Base-by-base conservation (phyloP, 2,329 filamentous ascomycete species). In the Fusarium circinatum region DNA sequence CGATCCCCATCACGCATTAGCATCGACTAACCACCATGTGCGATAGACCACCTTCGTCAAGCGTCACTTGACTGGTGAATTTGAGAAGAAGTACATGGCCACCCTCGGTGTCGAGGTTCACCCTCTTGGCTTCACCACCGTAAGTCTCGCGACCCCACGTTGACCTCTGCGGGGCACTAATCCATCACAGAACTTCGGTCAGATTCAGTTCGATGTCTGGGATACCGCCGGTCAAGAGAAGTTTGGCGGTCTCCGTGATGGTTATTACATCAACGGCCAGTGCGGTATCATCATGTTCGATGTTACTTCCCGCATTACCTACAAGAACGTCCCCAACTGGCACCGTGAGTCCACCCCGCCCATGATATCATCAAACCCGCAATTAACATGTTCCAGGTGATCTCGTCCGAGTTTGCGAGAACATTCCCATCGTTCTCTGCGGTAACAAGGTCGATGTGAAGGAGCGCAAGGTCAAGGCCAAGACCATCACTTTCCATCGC, bases 311-410 rank as follows among this genome's bases (percentile, higher is more conserved):
- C 94, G 96, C 84, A 98, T 99, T 85, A 99, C 96, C 85, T 99
- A 99, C 93, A 99, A 99, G 93, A 99, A 99, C 89, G 96, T 99
- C 76, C 96, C 96, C 88, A 98, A 98, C 93, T 99, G 96, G 96
- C 96, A 99, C 88, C 96, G 96, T 98, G 92, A 84, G 94, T 91
- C 70, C 45, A n/a, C 47, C 24, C 52, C 45, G 39, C 45, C 34
- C 42, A 39, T 59, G 24, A 30, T 44, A 45, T 44, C 32, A 41
- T 22, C 28, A 34, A 48, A 20, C 41, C 59, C 32, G 18, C 28
- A 26, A 55, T 77, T 80, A 49, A 80, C 67, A 65, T 59, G 24
- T 15, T 54, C 58, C 74, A 98, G 95, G 95, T 89, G 96, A 99
- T 83, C 92, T 99, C 80, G 95, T 98, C 87, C 96, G 96, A 86